These are phyloP conservation scores for Zea luxurians DNA, from an alignment of 176 grass and related monocot genomes.

Conservation along the genomic window DNA sequence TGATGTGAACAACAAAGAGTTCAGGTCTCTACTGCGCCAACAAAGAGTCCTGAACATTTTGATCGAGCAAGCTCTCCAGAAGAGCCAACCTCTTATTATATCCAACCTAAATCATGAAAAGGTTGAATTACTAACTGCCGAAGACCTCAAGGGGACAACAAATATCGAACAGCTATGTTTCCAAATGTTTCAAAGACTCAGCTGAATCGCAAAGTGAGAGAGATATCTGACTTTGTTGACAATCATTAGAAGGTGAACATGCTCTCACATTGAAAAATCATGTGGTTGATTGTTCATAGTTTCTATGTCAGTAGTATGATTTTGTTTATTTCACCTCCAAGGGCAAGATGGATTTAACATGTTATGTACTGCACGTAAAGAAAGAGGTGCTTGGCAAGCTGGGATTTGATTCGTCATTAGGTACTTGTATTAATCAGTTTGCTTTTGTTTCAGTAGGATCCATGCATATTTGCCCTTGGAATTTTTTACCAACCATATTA, in stretches of 20 bases:
- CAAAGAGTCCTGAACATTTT: slow-evolving; percentile 69
- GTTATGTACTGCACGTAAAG: slow-evolving; percentile 67
- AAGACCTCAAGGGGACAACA: no score
- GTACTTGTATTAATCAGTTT: slow-evolving; percentile 24
- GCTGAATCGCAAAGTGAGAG: no score
- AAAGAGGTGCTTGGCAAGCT: slow-evolving; percentile 76
- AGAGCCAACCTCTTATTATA: slow-evolving; percentile 47
- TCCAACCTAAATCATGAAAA: no score
- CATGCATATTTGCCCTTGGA: no score
- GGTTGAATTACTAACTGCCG: no score
- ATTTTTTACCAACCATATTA: no score
- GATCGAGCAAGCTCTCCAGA: slow-evolving; percentile 87
- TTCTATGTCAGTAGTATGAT: not conserved
- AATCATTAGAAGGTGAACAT: slow-evolving; percentile 74
- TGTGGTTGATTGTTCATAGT: not conserved
- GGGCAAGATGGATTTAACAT: not conserved
- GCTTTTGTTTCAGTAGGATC: no score
- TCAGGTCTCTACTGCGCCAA: slow-evolving; percentile 52
- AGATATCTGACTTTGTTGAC: slow-evolving; percentile 41
- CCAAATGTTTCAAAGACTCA: no score
- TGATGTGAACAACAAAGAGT: slow-evolving; percentile 40
- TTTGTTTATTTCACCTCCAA: not conserved
- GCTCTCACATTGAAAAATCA: not conserved
- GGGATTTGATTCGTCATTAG: slow-evolving; percentile 57
- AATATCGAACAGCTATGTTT: no score